Evolutionary conservation across 345 rosid species (phyloP).

Genomic region (Raphanus raphanistrum): DNA sequence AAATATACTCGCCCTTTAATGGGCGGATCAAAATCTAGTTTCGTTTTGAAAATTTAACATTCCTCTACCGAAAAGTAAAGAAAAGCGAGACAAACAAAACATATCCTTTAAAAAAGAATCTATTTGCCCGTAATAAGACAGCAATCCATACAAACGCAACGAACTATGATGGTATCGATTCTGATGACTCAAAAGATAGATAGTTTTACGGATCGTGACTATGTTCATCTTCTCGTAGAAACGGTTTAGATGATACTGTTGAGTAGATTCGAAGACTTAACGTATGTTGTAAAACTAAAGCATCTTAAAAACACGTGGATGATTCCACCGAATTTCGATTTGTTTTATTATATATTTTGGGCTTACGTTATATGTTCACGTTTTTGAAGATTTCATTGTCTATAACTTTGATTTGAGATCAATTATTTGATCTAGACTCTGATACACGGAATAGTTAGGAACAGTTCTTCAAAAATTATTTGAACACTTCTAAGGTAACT

Average conservation of each 20-base stretch:
- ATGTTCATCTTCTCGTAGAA: not conserved
- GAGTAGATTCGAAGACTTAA: not conserved
- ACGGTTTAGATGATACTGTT: conserved; percentile 5
- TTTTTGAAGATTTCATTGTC: conserved; percentile 4
- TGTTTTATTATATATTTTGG: not conserved
- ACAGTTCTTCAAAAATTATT: not conserved
- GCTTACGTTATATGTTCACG: conserved; percentile 7
- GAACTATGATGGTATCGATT: not conserved
- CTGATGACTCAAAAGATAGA: not conserved
- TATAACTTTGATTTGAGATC: not conserved
- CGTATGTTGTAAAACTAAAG: conserved; percentile 21
- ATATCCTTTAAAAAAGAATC: not conserved
- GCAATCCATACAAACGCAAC: not conserved
- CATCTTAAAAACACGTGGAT: conserved; percentile 21
- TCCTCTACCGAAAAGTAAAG: not conserved
- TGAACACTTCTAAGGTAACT: not conserved
- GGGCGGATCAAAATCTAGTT: too few species aligned
- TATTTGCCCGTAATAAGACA: not conserved
- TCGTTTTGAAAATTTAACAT: too few species aligned
- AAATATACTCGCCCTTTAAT: too few species aligned
- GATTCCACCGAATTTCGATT: not conserved
- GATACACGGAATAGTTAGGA: not conserved
- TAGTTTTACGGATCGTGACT: not conserved
- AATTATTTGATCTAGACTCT: not conserved
- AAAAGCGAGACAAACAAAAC: not conserved